These are phyloP conservation scores for Geosmithia putterillii DNA, from an alignment of 2,329 filamentous ascomycete genomes.

Conservation along the genomic window DNA sequence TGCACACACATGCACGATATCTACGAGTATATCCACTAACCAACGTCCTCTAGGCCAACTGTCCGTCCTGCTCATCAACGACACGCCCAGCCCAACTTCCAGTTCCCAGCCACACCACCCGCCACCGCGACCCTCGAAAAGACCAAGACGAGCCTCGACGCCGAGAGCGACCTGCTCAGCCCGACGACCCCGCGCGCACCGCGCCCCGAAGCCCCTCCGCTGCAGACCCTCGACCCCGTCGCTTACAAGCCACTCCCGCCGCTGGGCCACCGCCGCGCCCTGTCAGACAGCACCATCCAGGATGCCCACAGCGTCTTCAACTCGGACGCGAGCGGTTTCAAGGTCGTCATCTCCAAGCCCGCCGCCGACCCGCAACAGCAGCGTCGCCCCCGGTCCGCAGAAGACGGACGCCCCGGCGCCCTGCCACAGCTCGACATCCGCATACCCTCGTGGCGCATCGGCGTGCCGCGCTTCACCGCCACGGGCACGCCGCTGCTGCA, in stretches of 20 bases:
- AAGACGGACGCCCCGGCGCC: conserved; percentile 33
- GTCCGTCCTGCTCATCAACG: conserved; percentile 49
- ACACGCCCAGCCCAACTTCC: conserved; percentile 47
- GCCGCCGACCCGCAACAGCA: conserved; percentile 33
- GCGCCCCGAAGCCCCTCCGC: too few species aligned
- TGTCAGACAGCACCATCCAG: conserved; percentile 67
- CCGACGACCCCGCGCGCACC: conserved; percentile 30
- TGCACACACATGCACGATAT: neutral
- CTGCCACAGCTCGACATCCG: conserved; percentile 55
- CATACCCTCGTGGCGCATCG: conserved; percentile 77
- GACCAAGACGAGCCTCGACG: conserved; percentile 3
- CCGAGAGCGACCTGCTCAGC: conserved; percentile 13
- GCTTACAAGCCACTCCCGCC: conserved; percentile 7
- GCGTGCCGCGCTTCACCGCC: conserved; percentile 67
- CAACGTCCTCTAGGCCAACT: conserved; percentile 33
- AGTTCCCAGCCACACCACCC: conserved; percentile 48
- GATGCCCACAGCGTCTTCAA: conserved; percentile 43
- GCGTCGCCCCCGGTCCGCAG: conserved; percentile 47
- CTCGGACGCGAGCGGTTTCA: conserved; percentile 57
- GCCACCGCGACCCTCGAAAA: conserved; percentile 43
- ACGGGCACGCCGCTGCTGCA: conserved; percentile 66
- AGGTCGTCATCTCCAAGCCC: conserved; percentile 68
- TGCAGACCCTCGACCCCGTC: neutral
- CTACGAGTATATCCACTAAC: too few species aligned
- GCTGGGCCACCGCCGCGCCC: conserved; percentile 44